phyloP scores from a whole-genome alignment of 257 asterid genomes.

The Coffea eugenioides region DNA sequence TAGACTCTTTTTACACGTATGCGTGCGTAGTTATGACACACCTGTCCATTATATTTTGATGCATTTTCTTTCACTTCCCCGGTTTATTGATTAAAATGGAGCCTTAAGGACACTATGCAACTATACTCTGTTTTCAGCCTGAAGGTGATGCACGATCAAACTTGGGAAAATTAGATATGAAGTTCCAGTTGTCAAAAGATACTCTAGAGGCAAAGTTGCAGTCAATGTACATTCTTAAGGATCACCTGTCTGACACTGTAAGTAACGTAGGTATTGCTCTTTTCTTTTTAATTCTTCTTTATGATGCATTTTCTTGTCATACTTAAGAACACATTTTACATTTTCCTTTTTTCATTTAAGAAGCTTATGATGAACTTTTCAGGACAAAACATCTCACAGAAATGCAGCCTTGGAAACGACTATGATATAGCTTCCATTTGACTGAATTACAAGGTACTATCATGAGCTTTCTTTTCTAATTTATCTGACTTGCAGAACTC shows the following conservation, averaged over 20 bases:
- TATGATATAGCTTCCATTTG: background rate
- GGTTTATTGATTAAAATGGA: background rate
- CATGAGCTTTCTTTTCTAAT: background rate
- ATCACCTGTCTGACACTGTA: constrained; percentile 36
- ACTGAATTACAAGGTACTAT: background rate
- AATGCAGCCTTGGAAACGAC: background rate
- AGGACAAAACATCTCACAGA: background rate
- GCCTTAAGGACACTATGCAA: background rate
- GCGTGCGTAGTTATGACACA: background rate
- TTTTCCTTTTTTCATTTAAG: background rate
- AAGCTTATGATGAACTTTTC: background rate
- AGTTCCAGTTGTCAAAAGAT: constrained; percentile 55
- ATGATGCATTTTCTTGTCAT: too few species aligned
- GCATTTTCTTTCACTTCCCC: background rate
- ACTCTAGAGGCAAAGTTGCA: constrained; percentile 59
- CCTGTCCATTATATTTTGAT: background rate
- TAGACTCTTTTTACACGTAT: too few species aligned
- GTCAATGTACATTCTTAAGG: constrained; percentile 53
- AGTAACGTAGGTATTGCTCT: background rate
- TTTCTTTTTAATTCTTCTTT: background rate
- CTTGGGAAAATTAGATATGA: constrained; percentile 33
- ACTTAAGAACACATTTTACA: background rate
- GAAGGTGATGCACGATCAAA: constrained; percentile 35
- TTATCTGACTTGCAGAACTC: background rate
- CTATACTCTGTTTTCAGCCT: constrained; percentile 28